Evolutionary conservation across 140 eudicot species (phyloP).

Genomic region (Ambrosia hybrid): DNA sequence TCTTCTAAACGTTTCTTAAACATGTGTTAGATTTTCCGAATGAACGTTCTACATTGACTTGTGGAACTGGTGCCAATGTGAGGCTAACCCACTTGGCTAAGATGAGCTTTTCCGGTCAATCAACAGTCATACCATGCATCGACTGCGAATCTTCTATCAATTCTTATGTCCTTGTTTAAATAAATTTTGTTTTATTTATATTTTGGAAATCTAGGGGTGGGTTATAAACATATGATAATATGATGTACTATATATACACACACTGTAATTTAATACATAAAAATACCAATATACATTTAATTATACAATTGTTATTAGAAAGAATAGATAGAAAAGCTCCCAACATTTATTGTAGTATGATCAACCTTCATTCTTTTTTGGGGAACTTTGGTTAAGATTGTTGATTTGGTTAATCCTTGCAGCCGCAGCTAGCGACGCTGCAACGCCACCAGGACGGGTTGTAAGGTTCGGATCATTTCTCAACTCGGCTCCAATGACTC

Average conservation of each 20-base stretch:
- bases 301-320: constrained; percentile 26
- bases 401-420: constrained; percentile 74
- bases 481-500: constrained; percentile 79
- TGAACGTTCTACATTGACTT: too few relatives aligned
- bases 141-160: too few relatives aligned
- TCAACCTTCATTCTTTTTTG: constrained; percentile 19
- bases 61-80: too few relatives aligned
- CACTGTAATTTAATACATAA: constrained; percentile 23
- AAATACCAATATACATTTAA: constrained; percentile 17
- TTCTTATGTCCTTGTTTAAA: too few relatives aligned
- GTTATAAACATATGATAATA: too few relatives aligned
- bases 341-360: constrained; percentile 20
- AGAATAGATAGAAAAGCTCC: neutral
- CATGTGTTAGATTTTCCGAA: too few relatives aligned
- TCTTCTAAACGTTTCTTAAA: too few relatives aligned
- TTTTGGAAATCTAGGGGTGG: too few relatives aligned
- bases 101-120: too few relatives aligned
- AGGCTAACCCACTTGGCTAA: too few relatives aligned
- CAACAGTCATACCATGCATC: too few relatives aligned
- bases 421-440: constrained; percentile 88
- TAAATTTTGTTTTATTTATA: too few relatives aligned
- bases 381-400: constrained; percentile 23
- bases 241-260: constrained; percentile 16
- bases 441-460: constrained; percentile 88
- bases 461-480: constrained; percentile 81